phyloP scores from a whole-genome alignment of 768 basidiomycete genomes.

The Leccinellum luteum region DNA sequence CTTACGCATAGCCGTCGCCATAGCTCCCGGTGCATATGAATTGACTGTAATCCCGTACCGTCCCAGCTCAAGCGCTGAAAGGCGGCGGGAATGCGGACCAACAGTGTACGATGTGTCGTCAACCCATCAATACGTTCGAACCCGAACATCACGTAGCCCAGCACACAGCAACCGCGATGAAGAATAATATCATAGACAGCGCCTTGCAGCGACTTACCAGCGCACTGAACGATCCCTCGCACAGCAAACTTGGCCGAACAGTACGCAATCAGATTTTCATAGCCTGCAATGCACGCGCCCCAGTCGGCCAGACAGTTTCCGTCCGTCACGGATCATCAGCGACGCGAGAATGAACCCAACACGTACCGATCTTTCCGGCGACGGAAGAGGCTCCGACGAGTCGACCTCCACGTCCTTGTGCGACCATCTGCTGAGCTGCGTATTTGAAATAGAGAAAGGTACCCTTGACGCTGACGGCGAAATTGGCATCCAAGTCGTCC shows the following conservation, averaged over 20 bases:
- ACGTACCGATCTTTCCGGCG: background rate
- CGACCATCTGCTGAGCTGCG: constrained; percentile 22
- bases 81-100: constrained; percentile 10
- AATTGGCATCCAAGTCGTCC: constrained; percentile 26
- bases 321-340: background rate
- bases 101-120: background rate
- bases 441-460: constrained; percentile 26
- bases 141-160: constrained; percentile 1
- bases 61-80: constrained; percentile 27
- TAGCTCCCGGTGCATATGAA: constrained; percentile 29
- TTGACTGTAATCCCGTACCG: constrained; percentile 26
- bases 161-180: background rate
- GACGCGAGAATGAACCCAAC: background rate
- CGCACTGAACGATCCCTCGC: constrained; percentile 12
- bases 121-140: background rate
- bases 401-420: constrained; percentile 13
- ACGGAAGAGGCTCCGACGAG: constrained; percentile 7
- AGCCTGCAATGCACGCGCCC: background rate
- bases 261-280: constrained; percentile 8
- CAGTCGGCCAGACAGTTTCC: background rate
- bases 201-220: constrained; percentile 8
- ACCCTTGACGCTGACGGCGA: constrained; percentile 17
- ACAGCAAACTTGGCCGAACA: constrained; percentile 15
- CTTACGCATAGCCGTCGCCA: constrained; percentile 27
- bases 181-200: background rate